Base-by-base conservation (phyloP, 345 rosid genomes). In the Lepidium africanum region DNA sequence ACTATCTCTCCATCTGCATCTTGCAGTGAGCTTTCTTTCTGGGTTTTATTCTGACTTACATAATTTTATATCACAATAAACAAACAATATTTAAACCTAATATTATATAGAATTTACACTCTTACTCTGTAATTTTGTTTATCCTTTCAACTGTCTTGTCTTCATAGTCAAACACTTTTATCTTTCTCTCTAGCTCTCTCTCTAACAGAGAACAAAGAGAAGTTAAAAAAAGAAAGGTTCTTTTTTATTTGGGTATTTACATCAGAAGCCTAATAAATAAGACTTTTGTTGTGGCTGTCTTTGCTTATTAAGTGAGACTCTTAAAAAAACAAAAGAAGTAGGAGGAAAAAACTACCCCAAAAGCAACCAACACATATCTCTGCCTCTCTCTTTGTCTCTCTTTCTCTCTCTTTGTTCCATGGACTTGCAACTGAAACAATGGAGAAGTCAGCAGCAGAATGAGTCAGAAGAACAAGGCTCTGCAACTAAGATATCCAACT, bases 391-490 rank as follows among this genome's bases (percentile, higher is more conserved):
- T 65, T 14, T 66, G 27, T 72, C 62, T 71, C 63, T 70, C 62
- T 69, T 57, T 69, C 76, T 66, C 72, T 67, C 77, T 48, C 66
- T 70, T 70, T 78, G 77, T 77, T 63, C 71, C 63, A 63, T 90
- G 99, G 96, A 94, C 84, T 88, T 83, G 78, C 87, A 85, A 80
- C 85, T 86, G 86, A 91, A 91, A 78, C 92, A 88, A 82, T 84
- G 99, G 97, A 81, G 89, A 79, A 85, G 76, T 82, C 80, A 86
- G 72, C 71, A 65, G 66, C 71, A 73, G 71, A 73, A 58, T 69
- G 81, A 77, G 87, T 83, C 93, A 85, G 87, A 83, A 52, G 82
- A 82, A 69, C 87, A 79, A 45, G 71, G 38, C 8, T 57, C 88
- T 75, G 69, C 79, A 76, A 81, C 82, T 57, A 87, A 93, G 86